A percentile compares a stretch with the other conserved stretches of the same genome.
Conservation (phyloP, 192 early-diverging fungal genomes). For the Coemansia sp. region DNA sequence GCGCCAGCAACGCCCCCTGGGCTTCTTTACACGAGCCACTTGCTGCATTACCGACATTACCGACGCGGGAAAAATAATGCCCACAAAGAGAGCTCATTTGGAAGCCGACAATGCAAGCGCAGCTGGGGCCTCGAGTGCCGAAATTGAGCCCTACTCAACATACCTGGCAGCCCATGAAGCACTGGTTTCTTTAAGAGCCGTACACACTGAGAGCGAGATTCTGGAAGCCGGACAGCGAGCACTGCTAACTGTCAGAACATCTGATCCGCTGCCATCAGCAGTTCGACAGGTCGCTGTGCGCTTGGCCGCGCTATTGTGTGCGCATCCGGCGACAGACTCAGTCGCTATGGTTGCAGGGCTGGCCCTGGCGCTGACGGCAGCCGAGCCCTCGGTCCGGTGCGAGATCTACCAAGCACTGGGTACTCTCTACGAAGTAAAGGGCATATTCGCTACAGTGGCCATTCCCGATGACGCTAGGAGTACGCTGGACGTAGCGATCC, state of each 20-base stretch:
- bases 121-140: background rate
- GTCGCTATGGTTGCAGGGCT: background rate
- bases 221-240: constrained; percentile 12
- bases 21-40: background rate
- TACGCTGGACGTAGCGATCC: constrained; percentile 9
- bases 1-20: background rate
- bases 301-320: constrained; percentile 24
- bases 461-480: background rate
- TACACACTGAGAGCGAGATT: constrained; percentile 8
- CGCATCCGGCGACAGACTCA: constrained; percentile 34
- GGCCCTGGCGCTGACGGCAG: constrained; percentile 8
- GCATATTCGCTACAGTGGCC: constrained; percentile 2
- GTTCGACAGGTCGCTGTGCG: constrained; percentile 41
- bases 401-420: constrained; percentile 43
- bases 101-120: constrained; percentile 13
- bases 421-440: constrained; percentile 34
- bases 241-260: constrained; percentile 4
- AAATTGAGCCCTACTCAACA: constrained; percentile 24
- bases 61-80: constrained; percentile 5
- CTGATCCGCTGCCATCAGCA: constrained; percentile 7
- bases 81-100: constrained; percentile 8
- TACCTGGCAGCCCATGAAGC: constrained; percentile 36
- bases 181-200: constrained; percentile 15
- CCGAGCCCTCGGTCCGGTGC: constrained; percentile 31
- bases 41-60: background rate